Evolutionary conservation across 139 green algal genomes (phyloP), one percentile per base, ranked within the genome.

Genomic region (Astrephomene gubernaculifera): DNA sequence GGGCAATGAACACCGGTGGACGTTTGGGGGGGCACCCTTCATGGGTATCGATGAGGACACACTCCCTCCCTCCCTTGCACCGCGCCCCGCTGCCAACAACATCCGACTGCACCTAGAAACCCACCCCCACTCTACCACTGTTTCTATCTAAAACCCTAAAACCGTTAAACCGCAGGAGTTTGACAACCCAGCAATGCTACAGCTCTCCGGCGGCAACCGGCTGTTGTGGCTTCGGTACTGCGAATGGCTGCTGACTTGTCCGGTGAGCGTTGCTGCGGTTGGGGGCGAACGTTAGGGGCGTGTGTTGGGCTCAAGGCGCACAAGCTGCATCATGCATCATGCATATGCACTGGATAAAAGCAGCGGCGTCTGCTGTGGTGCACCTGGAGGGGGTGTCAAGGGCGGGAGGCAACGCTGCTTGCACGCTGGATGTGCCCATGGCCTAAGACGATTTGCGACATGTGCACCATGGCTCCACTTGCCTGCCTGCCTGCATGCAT

Each of bases 241-340:
- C 9, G 88, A 91, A 79, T 94, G 90, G 90, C 83, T 94, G 43
- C 79, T 94, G 9, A 92, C 88, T 2, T 94, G 90, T 61, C 90
- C 88, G 39, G 90, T 90, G 31, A 71, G 83, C 33, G 21, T 4
- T 33, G 44, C 14, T 12, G 39, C 6, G 22, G 12, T 2, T 29
- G 29, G 70, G 6, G 2, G 7, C 9, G 25, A 2, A 39, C 44
- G 9, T 35, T 27, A 33, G 25, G 3, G 31, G 2, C 1, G 33
- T 2, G 6, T 8, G 10, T 17, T 6, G 19, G 12, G 19, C 12
- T 33, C 33, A 70, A 39, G 27, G 8, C 39, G 61, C 39, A 6
- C 61, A 21, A 19, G 29, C 12, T 5, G 29, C 14, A 33, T 24
- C 49, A 57, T 17, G 12, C 49, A 17, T 57, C 49, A 17, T 57